A percentile compares a stretch with the other conserved stretches of the same genome.
These are phyloP conservation scores for Talaromyces sp. DNA, from an alignment of 2,329 filamentous ascomycete species.

Conservation along the genomic window DNA sequence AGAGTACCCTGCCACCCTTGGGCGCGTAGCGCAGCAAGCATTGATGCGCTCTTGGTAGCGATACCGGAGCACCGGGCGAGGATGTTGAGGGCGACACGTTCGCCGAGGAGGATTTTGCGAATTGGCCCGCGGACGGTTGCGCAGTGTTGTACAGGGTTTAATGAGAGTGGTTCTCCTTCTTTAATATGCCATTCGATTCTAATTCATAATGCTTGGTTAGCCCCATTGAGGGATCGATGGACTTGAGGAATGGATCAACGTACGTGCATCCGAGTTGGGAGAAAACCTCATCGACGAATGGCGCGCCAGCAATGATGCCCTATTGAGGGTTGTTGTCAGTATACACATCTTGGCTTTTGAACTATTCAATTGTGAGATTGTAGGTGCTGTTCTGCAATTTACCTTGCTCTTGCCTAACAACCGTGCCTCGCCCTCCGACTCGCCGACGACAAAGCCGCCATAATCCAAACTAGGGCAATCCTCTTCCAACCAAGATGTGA, in stretches of 20 bases:
- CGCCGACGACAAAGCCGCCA: constrained; percentile 91
- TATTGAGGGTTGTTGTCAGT: constrained; percentile 23
- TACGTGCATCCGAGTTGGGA: constrained; percentile 79
- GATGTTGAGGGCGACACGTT: constrained; percentile 89
- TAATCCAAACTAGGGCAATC: constrained; percentile 97
- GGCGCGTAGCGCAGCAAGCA: constrained; percentile 56
- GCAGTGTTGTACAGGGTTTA: constrained; percentile 67
- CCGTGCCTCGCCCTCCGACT: constrained; percentile 46
- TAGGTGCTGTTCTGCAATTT: constrained; percentile 15
- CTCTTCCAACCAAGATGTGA: constrained; percentile 87
- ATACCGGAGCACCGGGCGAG: constrained; percentile 90
- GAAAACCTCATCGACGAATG: constrained; percentile 96
- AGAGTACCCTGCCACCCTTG: constrained; percentile 79
- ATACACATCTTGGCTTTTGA: not conserved
- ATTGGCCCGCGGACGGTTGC: constrained; percentile 87
- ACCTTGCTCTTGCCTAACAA: constrained; percentile 62
- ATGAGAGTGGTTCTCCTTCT: constrained; percentile 71
- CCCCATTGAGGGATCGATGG: not conserved
- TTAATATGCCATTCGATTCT: constrained; percentile 82
- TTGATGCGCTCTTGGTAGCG: constrained; percentile 62
- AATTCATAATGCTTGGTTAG: not conserved
- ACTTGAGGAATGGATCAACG: constrained; percentile 28
- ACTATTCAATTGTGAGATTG: not conserved
- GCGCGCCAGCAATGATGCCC: constrained; percentile 86
- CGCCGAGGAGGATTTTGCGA: constrained; percentile 81